Evolutionary conservation across 495 filamentous ascomycete genomes (phyloP), one percentile per base, ranked within the genome.

Genomic region (Cercophora sp.): DNA sequence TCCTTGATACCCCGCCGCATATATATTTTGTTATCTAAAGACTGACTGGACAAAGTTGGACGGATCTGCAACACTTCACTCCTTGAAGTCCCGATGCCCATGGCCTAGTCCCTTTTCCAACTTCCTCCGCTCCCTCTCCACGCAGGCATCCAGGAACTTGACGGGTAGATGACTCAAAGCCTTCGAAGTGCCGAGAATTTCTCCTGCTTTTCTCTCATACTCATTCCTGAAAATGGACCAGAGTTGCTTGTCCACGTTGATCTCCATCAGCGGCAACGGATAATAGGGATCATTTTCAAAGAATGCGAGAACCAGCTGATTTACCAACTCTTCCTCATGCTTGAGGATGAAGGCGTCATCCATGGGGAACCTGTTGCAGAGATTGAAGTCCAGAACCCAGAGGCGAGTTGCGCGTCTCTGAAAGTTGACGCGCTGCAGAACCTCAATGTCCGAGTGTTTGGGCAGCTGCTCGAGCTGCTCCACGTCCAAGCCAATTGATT

Each of bases 251-350:
- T 53, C 55, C 19, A 22, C 31, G 16, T 48, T 18, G 4, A 19
- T 15, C 25, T 49, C 55, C 25, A 29, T 44, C 42, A 52, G 24
- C 5, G 55, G 55, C 43, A 52, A 31, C 8, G 55, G 55, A 27
- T 52, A 57, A 8, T 57, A 57, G 2, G 55, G 55, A 23, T 57
- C 55, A 19, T 57, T 57, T 29, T 52, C 55, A 43, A 57, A 57
- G 35, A 58, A 58, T 15, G 42, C 41, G 11, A 49, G 13, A 5
- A 58, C 55, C 25, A 58, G n/a, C 49, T 53, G 44, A 32, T 15
- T 10, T 10, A 56, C 18, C 2, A 56, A 1, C 18, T 32, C 46
- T 18, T 40, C 41, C 29, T 34, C 20, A 20, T 51, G 24, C 46
- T 50, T 39, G 11, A 50, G 8, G 11, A 44, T 11, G 16, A 45